Evolutionary conservation across 305 asterid genomes (phyloP), one percentile per base, ranked within the genome.

Genomic region (Solanum hybrid): DNA sequence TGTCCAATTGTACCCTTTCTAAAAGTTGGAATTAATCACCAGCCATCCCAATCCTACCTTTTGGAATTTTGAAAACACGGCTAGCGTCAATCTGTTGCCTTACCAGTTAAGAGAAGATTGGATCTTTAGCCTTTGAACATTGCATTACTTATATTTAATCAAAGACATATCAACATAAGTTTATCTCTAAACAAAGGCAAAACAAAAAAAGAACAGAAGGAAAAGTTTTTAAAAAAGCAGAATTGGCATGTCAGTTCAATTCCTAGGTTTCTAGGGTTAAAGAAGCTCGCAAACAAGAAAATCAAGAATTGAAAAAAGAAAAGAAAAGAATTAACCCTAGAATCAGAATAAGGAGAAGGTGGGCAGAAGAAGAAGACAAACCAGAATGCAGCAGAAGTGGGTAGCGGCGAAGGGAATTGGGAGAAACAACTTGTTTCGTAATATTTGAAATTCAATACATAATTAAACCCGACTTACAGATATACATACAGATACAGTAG

Each of bases 341-440:
- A 29, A 82, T 29, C 11, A 80, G 86, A 80, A 80, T 40, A 40
- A 80, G 32, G 56, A 36, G 3, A 34, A 26, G 16, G 16, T 11
- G 20, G 6, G 12, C 60, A 3, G 6, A 5, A 35, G 10, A 51
- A 51, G 12, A 26, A 27, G 40, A 85, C 80, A 84, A 86, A 89
- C 91, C 91, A 84, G 86, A 85, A 89, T 86, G 86, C 86, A 29
- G 75, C 35, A 85, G 27, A 8, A 64, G 72, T 64, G 72, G 12
- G 72, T 64, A 64, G 87, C 76, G 87, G 76, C 69, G 87, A 46
- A 46, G 73, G 69, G 24, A 60, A 60, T 60, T 20, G 66, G 5
- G 66, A 16, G 69, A 80, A 76, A 38, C 66, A 38, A 35, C 17
- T 78, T 72, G 34, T 72, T 27, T 73, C 66, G 22, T 79, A n/a